Percentiles rank a stretch among this genome's conserved stretches.
Conservation (phyloP, 257 asterid genomes). For the Thymus mandschuricus region DNA sequence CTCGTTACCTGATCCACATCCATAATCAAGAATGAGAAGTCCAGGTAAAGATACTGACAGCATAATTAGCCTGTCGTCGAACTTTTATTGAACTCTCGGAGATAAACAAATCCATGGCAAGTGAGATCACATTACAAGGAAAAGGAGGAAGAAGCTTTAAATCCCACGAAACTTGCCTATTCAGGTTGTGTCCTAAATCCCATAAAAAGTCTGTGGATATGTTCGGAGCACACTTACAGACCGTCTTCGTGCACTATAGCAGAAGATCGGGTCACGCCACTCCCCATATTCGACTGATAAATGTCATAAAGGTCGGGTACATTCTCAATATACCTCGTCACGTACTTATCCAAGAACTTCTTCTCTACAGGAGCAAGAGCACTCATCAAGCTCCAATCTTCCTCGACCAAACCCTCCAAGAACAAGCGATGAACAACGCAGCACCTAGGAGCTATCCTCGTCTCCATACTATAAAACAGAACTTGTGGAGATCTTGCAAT, state of each 20-base stretch:
- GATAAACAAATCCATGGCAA: neutral
- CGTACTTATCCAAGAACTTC: slow-evolving; percentile 34
- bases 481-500: slow-evolving; percentile 19
- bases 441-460: slow-evolving; percentile 43
- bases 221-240: neutral
- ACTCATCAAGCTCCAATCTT: slow-evolving; percentile 23
- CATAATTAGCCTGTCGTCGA: no score
- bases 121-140: neutral
- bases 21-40: no score
- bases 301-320: slow-evolving; percentile 31
- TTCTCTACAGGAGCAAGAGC: slow-evolving; percentile 7
- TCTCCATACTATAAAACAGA: slow-evolving; percentile 32
- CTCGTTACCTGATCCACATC: neutral
- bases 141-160: neutral
- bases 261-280: neutral
- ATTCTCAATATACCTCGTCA: slow-evolving; percentile 21
- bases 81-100: no score
- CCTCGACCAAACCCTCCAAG: slow-evolving; percentile 36
- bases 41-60: no score
- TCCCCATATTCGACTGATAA: slow-evolving; percentile 18
- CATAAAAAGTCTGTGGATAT: neutral
- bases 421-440: slow-evolving; percentile 35
- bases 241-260: neutral
- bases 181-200: neutral
- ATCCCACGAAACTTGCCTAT: neutral